Base-by-base conservation (phyloP, 2,329 filamentous ascomycete genomes). In the Talaromyces sp. region DNA sequence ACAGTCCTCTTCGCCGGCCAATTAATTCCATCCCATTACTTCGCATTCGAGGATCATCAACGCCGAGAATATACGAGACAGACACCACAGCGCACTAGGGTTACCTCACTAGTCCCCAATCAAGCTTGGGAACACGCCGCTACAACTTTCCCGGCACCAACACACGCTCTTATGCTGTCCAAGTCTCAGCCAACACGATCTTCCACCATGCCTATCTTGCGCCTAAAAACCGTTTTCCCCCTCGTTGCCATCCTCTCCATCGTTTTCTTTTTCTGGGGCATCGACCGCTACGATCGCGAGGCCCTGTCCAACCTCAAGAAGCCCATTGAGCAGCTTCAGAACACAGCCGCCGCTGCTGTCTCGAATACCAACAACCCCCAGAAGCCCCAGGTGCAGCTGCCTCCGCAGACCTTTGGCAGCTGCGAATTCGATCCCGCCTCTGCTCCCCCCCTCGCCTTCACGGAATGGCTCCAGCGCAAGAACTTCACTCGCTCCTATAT, bases 401-500 rank as follows among this genome's bases (percentile, higher is more conserved):
- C 68, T 47, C 66, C 65, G 62, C 56, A 67, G 53, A 65, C 72
- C 53, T 62, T 59, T 34, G 61, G 61, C 44, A 47, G 51, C 40
- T 78, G 76, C 63, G 73, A 75, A 36, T 68, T 70, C 18, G 72
- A 77, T 51, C 71, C 73, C 10, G 69, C 69, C 54, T 62, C 72
- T 33, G 66, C 71, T 54, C 72, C 75, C 30, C 73, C 74, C 12
- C 61, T 78, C 36, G 69, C 75, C 7, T 74, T 78, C 67, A 66
- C 68, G 52, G 76, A 78, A 68, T 78, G 76, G 76, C 72, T 78
- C 44, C 68, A 69, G 18, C 75, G 74, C 69, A 78, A 78, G 71
- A 78, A 78, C 67, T 78, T 76, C 65, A 78, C 75, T 34, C 76
- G 76, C 56, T 69, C 72, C 63, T 78, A 78, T 66, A 70, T 78